Evolutionary conservation across 2,329 filamentous ascomycete species (phyloP), one percentile per base, ranked within the genome.

Genomic region (Pseudofabraea citricarpa): DNA sequence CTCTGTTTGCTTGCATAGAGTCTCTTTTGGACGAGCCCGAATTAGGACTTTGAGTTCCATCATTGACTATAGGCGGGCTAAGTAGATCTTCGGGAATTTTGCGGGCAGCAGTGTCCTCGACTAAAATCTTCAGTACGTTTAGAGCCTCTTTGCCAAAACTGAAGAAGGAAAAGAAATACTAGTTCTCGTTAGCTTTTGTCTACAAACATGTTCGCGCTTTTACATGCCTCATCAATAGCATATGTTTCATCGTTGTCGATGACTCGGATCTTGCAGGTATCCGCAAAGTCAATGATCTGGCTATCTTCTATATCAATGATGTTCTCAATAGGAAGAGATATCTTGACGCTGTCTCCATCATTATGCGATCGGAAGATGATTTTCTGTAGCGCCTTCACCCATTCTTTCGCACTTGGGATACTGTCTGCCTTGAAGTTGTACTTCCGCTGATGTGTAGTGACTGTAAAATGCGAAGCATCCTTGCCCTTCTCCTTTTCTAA

Each of bases 101-200:
- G 27, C 58, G 53, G 19, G 60, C 60, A 10, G 56, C 49, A 2
- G 59, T 62, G 35, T 61, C 60, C 39, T 61, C 60, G 4, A 62
- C 59, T 13, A 62, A 44, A 22, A 59, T 57, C 39, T 52, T 86
- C 40, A 98, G 71, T 2, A 93, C 77, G 39, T 83, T 80, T 50
- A 95, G 79, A 12, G 89, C 91, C 56, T 95, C 87, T 56, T 86
- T 82, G 6, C 90, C 90, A 50, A 83, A 83, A 53, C 80, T 85
- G 62, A 96, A 95, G 66, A 97, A 97, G 0, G 90, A 93, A 64
- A 98, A 97, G 63, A 94, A 97, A 62, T 97, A 96, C 81, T 90
- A 47, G 9, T 35, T 7, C n/a, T 3, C 8, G 27, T 31, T 31
- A 15, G n/a, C n/a, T n/a, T n/a, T n/a, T n/a, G n/a, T n/a, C n/a